Evolutionary conservation across 2,329 filamentous ascomycete species (phyloP), one percentile per base, ranked within the genome.

Genomic region (Lachnellula arida): DNA sequence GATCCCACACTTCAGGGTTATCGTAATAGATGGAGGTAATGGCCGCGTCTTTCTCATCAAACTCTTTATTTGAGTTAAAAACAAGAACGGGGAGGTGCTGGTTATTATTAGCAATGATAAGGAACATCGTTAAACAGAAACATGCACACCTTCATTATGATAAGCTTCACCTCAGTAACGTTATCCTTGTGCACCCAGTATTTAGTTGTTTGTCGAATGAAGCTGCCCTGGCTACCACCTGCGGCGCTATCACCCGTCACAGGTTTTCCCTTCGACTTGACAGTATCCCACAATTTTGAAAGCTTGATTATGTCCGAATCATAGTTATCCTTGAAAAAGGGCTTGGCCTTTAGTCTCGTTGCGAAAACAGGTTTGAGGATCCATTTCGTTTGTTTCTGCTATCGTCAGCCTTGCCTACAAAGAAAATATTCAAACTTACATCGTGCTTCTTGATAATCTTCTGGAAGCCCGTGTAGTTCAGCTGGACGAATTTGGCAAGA

Each of bases 371-470:
- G 94, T 67, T 89, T 92, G 35, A 99, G 83, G 68, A 94, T 86
- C 91, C 93, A 96, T 58, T 85, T 81, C 0, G 94, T 99, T 78
- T 89, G 81, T 90, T 99, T 99, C 88, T 94, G 67, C 19, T 6
- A 28, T 6, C 6, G 48, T 66, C 46, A 66, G 59, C n/a, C 9
- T 46, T 25, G 11, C 12, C 15, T n/a, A 22, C 15, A 9, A 17
- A 35, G n/a, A 5, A 35, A 23, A 22, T 3, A 46, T 14, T 9
- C 37, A 22, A 49, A 76, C 88, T 65, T 74, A 93, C 89, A 76
- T 97, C 94, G 73, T 99, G 94, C 80, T 99, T 99, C 81, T 99
- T 99, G 74, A 99, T 96, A 62, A 99, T 99, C 80, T 99, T 99
- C 78, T 97, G 95, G 72, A 99, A 99, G 5, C 94, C 94, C 0